Conservation (phyloP, 768 basidiomycete species). For the Tulasnella sp. region DNA sequence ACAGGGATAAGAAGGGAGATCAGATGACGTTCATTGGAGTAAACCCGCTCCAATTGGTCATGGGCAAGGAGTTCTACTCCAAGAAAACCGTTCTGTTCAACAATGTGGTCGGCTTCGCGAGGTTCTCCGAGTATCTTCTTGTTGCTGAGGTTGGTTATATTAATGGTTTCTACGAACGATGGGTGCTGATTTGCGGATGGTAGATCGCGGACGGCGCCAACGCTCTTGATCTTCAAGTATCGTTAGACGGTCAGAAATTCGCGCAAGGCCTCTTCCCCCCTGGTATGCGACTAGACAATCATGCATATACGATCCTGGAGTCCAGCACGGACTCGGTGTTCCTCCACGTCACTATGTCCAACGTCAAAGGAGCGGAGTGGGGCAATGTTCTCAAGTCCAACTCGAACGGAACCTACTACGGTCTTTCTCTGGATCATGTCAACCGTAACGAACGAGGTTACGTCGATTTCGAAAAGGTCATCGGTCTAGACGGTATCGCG, state of each 20-base stretch:
- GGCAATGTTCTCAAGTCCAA: conserved; percentile 93
- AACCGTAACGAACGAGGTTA: conserved; percentile 82
- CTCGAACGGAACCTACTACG: conserved; percentile 96
- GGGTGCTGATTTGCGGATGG: not conserved
- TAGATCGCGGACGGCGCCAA: conserved; percentile 17
- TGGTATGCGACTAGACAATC: conserved; percentile 77
- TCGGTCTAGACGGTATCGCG: conserved; percentile 91
- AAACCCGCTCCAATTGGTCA: conserved; percentile 69
- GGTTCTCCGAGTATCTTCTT: conserved; percentile 92
- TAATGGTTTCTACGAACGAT: not conserved
- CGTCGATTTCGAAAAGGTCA: conserved; percentile 97
- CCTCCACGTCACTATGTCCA: conserved; percentile 90
- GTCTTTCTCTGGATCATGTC: conserved; percentile 72
- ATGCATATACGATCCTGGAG: conserved; percentile 91
- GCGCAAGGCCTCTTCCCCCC: conserved; percentile 85
- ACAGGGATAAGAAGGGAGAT: conserved; percentile 64
- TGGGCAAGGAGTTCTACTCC: conserved; percentile 60
- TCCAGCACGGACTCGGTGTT: conserved; percentile 89
- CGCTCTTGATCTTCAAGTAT: conserved; percentile 78
- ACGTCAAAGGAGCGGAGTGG: conserved; percentile 61
- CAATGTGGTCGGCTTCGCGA: conserved; percentile 86
- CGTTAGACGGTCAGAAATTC: conserved; percentile 78
- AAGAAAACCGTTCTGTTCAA: conserved; percentile 71
- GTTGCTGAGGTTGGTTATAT: conserved; percentile 72
- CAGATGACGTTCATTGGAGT: conserved; percentile 46